A percentile compares a stretch with the other conserved stretches of the same genome.
These are phyloP conservation scores for Omphalea diandra DNA, from an alignment of 441 rosid species.

Conservation along the genomic window DNA sequence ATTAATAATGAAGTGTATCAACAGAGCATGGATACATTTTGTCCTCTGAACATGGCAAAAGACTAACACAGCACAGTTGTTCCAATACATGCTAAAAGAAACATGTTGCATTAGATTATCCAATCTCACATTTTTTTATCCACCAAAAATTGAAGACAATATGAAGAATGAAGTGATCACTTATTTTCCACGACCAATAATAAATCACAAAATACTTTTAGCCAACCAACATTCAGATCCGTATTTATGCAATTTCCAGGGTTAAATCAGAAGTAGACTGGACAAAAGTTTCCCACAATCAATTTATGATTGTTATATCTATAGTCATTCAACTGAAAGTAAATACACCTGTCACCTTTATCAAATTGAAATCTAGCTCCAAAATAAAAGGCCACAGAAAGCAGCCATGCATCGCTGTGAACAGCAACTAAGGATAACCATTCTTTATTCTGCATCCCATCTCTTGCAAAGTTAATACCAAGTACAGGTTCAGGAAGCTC, in stretches of 20 bases:
- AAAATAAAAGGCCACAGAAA: constrained; percentile 67
- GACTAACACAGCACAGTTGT: background rate
- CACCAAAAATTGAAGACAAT: background rate
- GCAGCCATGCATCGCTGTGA: constrained; percentile 68
- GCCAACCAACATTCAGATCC: background rate
- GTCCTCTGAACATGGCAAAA: too few species aligned
- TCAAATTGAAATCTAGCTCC: constrained; percentile 59
- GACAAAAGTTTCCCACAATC: background rate
- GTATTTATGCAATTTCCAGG: background rate
- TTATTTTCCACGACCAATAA: background rate
- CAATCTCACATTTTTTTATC: background rate
- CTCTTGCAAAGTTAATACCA: constrained; percentile 72
- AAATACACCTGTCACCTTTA: constrained; percentile 45
- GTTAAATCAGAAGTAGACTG: background rate
- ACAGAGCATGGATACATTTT: background rate
- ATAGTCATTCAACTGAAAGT: background rate
- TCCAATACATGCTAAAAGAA: background rate
- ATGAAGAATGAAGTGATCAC: background rate
- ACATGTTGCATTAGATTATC: background rate
- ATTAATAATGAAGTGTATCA: background rate
- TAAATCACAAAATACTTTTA: background rate
- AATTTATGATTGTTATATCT: background rate
- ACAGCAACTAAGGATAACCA: constrained; percentile 60
- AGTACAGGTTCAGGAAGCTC: constrained; percentile 70
- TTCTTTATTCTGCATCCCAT: constrained; percentile 71